phyloP scores from a whole-genome alignment of 352 stramenopile genomes.

The Phytophthora foliorum region DNA sequence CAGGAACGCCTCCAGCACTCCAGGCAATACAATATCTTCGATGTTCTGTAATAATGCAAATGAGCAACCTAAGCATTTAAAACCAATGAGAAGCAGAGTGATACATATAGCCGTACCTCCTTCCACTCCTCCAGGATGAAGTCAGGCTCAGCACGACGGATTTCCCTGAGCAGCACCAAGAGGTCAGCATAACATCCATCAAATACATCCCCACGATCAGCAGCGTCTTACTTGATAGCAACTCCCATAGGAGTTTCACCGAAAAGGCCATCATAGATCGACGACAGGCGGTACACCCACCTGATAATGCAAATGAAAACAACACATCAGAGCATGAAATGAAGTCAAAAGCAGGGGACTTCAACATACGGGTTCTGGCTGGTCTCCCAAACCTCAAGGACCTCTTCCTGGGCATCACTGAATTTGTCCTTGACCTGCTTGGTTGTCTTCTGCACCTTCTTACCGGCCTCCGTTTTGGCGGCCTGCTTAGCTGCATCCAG shows the following conservation, averaged over 20 bases:
- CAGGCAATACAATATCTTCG: conserved; percentile 93
- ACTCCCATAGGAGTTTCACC: conserved; percentile 96
- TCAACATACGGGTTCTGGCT: conserved; percentile 96
- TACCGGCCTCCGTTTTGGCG: conserved; percentile 77
- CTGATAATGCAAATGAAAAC: conserved; percentile 7
- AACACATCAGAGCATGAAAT: background rate
- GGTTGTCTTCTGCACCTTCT: conserved; percentile 75
- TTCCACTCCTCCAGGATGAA: conserved; percentile 98
- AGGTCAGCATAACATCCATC: background rate
- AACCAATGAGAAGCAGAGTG: conserved; percentile 2
- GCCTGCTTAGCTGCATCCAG: conserved; percentile 85
- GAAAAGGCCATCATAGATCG: conserved; percentile 98
- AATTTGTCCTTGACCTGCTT: conserved; percentile 87
- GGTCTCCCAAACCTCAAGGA: conserved; percentile 97
- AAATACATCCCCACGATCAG: background rate
- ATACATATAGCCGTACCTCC: conserved; percentile 44
- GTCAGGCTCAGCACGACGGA: conserved; percentile 96
- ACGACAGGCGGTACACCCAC: conserved; percentile 97
- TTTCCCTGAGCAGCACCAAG: conserved; percentile 62
- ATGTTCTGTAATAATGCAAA: conserved; percentile 67
- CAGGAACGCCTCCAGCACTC: conserved; percentile 96
- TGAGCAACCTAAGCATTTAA: conserved; percentile 6
- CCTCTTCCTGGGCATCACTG: conserved; percentile 84
- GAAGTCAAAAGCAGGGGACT: background rate
- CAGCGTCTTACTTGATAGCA: conserved; percentile 79